These are phyloP conservation scores for Cetradonia linearis DNA, from an alignment of 495 filamentous ascomycete genomes.

Conservation along the genomic window DNA sequence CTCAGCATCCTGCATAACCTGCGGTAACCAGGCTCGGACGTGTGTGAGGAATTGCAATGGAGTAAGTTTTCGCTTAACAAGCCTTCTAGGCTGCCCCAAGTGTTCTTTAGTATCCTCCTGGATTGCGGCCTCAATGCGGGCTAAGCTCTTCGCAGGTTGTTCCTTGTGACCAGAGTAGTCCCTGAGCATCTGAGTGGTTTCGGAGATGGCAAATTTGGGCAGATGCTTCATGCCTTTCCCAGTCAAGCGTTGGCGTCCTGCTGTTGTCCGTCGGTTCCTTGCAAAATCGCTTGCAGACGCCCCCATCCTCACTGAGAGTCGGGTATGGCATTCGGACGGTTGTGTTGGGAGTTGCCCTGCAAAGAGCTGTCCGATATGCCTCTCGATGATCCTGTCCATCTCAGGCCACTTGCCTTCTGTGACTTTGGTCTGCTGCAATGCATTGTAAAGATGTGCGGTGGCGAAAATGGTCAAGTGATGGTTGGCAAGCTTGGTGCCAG, in stretches of 20 bases:
- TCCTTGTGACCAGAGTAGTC: neutral
- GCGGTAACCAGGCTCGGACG: constrained; percentile 5
- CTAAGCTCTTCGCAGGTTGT: neutral
- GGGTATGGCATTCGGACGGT: constrained; percentile 4
- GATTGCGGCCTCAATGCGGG: neutral
- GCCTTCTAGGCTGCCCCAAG: neutral
- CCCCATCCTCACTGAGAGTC: neutral
- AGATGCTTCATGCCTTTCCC: constrained; percentile 5
- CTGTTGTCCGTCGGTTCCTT: neutral
- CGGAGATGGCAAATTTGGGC: neutral
- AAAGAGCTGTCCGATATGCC: constrained; percentile 14
- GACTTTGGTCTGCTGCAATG: constrained; percentile 9
- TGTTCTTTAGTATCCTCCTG: neutral
- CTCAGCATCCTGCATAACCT: neutral
- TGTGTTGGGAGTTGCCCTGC: constrained; percentile 10
- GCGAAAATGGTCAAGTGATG: constrained; percentile 15
- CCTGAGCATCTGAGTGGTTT: neutral
- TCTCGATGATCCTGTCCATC: constrained; percentile 15
- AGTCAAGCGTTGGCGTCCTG: neutral
- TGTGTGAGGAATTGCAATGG: constrained; percentile 1
- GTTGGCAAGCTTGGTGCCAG: constrained; percentile 16
- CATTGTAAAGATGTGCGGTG: constrained; percentile 21
- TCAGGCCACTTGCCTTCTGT: constrained; percentile 14
- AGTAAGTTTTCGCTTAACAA: neutral
- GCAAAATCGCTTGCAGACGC: neutral